Base-by-base conservation (phyloP, 345 rosid genomes). In the Xanthoceras sorbifolium region DNA sequence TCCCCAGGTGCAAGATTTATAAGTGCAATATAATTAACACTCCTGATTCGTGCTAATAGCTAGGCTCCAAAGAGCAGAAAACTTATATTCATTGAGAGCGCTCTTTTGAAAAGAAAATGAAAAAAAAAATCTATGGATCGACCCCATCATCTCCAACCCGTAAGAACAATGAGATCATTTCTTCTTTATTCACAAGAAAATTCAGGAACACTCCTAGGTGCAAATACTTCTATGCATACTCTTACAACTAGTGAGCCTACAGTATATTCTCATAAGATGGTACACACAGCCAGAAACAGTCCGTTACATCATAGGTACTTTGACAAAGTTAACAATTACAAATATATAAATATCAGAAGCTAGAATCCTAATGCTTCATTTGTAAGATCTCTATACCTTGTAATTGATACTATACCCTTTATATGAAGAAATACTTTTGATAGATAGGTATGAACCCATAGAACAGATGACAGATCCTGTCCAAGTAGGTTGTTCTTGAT, bases 281-380 rank as follows among this genome's bases (percentile, higher is more conserved):
- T 3, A 70, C 23, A 52, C 26, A 60, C 26, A 31, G 31, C 36
- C 38, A 10, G 61, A 62, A 59, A 62, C 57, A 73, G 76, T 28
- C 38, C 67, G 46, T 34, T 38, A 40, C 38, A 61, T 20, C 36
- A 15, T 18, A 73, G 54, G 74, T 40, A 60, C 55, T 25, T 8
- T 38, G 31, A 68, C 38, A 61, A 73, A 29, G 31, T 73, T 18
- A n/a, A 59, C 40, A 60, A 26, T 73, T 36, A 18, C 40, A 60
- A 10, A 26, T n/a, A 59, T 12, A 15, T 17, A 9, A 44, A 72
- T 9, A n/a, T 2, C 55, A 71, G 22, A 36, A 17, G 60, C 48
- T 57, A 4, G 38, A 50, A 50, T 50, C n/a, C 55, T 12, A 50
- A 50, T 50, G 55, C n/a, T 50, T 2, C n/a, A 50, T 50, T 5